These are phyloP conservation scores for Scheffersomyces titani DNA, from an alignment of 1,139 yeast species.

Conservation along the genomic window DNA sequence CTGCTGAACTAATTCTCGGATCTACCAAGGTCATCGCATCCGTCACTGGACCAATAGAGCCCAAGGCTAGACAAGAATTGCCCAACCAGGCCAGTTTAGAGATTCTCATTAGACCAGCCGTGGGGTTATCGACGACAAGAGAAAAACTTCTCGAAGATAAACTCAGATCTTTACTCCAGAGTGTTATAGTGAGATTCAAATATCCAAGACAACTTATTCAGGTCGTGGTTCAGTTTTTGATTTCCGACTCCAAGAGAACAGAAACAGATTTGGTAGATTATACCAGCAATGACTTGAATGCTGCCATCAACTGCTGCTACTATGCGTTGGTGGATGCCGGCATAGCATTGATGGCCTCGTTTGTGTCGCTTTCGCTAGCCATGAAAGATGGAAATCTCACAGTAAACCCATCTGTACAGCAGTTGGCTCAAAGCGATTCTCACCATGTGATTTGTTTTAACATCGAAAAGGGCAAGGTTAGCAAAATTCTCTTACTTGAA, in stretches of 20 bases:
- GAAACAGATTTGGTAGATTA: constrained; percentile 25
- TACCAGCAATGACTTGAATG: constrained; percentile 60
- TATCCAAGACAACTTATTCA: constrained; percentile 88
- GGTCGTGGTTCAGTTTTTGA: constrained; percentile 78
- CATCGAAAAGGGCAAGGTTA: constrained; percentile 51
- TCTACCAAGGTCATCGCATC: constrained; percentile 67
- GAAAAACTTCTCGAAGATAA: constrained; percentile 78
- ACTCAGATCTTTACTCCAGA: constrained; percentile 60
- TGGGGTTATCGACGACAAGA: constrained; percentile 74
- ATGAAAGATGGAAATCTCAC: constrained; percentile 33
- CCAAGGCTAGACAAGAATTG: constrained; percentile 78
- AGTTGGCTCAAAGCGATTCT: constrained; percentile 50
- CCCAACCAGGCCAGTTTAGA: constrained; percentile 81
- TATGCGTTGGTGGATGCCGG: constrained; percentile 82
- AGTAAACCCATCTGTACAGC: constrained; percentile 43
- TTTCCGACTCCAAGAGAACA: constrained; percentile 42
- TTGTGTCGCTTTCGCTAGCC: constrained; percentile 54
- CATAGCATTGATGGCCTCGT: constrained; percentile 63
- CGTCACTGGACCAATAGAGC: constrained; percentile 90
- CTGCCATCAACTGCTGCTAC: constrained; percentile 70
- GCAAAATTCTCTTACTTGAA: constrained; percentile 64
- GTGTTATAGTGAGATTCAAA: constrained; percentile 61
- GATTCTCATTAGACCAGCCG: constrained; percentile 75
- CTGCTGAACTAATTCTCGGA: constrained; percentile 57
- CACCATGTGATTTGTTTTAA: constrained; percentile 69